Conservation (phyloP, 495 filamentous ascomycete genomes). For the Geopyxis carbonaria region DNA sequence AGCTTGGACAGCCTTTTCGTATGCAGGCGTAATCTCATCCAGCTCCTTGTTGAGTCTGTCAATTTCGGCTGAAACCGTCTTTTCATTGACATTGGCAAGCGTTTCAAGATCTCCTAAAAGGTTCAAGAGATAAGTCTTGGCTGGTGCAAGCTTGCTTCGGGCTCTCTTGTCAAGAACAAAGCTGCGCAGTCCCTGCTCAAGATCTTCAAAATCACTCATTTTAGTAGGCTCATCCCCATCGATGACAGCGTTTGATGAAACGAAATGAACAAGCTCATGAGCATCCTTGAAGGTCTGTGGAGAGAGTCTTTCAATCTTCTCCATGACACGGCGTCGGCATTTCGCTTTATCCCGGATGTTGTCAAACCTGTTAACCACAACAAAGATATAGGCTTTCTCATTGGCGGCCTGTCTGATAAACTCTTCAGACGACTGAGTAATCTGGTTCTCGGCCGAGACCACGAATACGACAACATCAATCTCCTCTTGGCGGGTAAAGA, state of each 20-base stretch:
- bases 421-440: conserved; percentile 87
- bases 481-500: conserved; percentile 93
- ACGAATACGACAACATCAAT: conserved; percentile 99
- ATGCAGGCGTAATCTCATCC: conserved; percentile 63
- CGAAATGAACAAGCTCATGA: conserved; percentile 85
- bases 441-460: conserved; percentile 92
- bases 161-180: conserved; percentile 95
- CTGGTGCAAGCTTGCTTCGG: conserved; percentile 85
- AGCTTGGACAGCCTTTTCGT: conserved; percentile 67
- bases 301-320: conserved; percentile 69
- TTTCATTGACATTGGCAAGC: conserved; percentile 71
- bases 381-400: conserved; percentile 97
- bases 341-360: conserved; percentile 76
- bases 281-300: conserved; percentile 86
- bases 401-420: conserved; percentile 91
- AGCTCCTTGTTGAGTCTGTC: conserved; percentile 69
- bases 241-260: conserved; percentile 87
- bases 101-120: conserved; percentile 68
- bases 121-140: conserved; percentile 91
- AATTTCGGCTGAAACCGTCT: conserved; percentile 70
- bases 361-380: conserved; percentile 95
- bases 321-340: conserved; percentile 78
- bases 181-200: conserved; percentile 73
- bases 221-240: conserved; percentile 85
- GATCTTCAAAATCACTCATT: conserved; percentile 67